Percentiles rank a stretch among this genome's conserved stretches.
phyloP scores from a whole-genome alignment of 352 stramenopile species.

The Globisporangium acanthophoron region DNA sequence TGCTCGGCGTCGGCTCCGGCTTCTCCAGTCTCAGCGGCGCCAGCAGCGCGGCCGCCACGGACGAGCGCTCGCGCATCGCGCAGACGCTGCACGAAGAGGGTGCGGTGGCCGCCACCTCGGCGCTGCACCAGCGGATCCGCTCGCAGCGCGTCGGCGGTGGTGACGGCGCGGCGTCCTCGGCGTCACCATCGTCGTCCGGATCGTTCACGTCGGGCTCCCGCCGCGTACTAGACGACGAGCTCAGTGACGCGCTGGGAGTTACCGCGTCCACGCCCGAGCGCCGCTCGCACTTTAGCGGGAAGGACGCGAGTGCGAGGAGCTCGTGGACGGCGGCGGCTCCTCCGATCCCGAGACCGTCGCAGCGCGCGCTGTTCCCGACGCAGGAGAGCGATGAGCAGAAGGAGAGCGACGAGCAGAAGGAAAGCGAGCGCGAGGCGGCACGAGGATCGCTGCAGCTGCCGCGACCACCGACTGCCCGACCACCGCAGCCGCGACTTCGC shows the following conservation, averaged over 20 bases:
- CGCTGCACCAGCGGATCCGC: slow-evolving; percentile 8
- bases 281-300: not conserved
- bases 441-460: slow-evolving; percentile 1
- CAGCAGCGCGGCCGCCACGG: not conserved
- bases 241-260: slow-evolving; percentile 55
- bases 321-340: not conserved
- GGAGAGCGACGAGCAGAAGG: too few species aligned
- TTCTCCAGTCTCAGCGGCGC: slow-evolving; percentile 25
- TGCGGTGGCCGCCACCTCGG: slow-evolving; percentile 2
- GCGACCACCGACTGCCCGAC: not conserved
- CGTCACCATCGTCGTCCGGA: slow-evolving; percentile 10
- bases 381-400: slow-evolving; percentile 6
- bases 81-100: slow-evolving; percentile 9
- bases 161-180: not conserved
- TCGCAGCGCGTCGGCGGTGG: not conserved
- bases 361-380: slow-evolving; percentile 7
- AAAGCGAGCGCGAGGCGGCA: too few species aligned
- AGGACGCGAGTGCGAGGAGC: not conserved
- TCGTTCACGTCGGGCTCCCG: slow-evolving; percentile 9
- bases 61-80: slow-evolving; percentile 9
- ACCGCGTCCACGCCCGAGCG: slow-evolving; percentile 6
- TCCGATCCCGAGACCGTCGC: not conserved
- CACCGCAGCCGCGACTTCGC: not conserved
- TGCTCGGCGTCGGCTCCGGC: slow-evolving; percentile 24
- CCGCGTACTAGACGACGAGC: slow-evolving; percentile 39